Evolutionary conservation across 345 rosid genomes (phyloP), one percentile per base, ranked within the genome.

Genomic region (Brassica rapa): DNA sequence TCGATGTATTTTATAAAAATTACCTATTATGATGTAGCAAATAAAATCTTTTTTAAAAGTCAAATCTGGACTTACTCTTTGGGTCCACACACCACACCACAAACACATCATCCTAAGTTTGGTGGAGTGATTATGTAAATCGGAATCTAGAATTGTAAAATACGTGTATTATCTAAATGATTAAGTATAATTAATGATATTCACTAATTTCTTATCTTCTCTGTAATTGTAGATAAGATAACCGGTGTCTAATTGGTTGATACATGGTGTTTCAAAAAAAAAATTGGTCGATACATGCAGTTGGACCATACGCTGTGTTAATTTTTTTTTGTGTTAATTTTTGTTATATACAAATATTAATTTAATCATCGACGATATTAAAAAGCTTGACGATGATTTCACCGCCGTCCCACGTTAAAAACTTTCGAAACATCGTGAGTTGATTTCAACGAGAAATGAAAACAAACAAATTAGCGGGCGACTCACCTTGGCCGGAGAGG

Each of bases 401-500:
- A 46, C 70, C 78, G 64, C 79, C 83, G 76, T 70, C 56, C 6
- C 61, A 79, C 69, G 74, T 65, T 51, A 15, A 5, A 70, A 6
- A 29, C 12, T 68, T 65, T 1, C 51, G 25, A 35, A 70, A 35
- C 15, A 7, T 23, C 1, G 15, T 46, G 25, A 19, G 55, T 39
- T n/a, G 57, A 68, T 16, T 9, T 14, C 1, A 4, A 23, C 6
- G 15, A 59, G 10, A 60, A 49, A 41, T 12, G 1, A 11, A 11
- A 51, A 49, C 0, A 35, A 56, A 6, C 8, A 25, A 80, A 55
- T 32, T 30, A 51, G 29, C 16, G 51, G 81, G 57, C 8, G 55
- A 29, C 72, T 81, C 84, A 94, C 98, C 98, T 90, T 12, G 97
- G 98, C 39, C 74, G 86, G 33, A 90, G 80, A 65, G 83, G 73